Evolutionary conservation across 2,329 filamentous ascomycete species (phyloP).

Genomic region (Orbilia quercus): DNA sequence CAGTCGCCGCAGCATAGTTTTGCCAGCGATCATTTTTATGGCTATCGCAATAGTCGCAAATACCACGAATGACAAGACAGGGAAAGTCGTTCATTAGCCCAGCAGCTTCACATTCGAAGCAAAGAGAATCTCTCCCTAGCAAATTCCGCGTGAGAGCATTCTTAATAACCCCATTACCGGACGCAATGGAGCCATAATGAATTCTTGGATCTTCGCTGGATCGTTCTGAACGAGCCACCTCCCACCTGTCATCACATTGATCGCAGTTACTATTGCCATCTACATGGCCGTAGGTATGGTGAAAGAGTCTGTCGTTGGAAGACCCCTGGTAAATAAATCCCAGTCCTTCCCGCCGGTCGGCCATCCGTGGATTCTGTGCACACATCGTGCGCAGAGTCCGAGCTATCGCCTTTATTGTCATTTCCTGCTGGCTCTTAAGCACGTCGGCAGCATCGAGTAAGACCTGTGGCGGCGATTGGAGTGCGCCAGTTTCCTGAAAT

Average conservation of each 20-base stretch:
- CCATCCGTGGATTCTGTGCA: too few species aligned
- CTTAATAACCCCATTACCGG: background rate
- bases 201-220: background rate
- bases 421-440: background rate
- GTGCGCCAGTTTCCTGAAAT: background rate
- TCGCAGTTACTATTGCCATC: too few species aligned
- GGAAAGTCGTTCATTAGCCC: constrained; percentile 7
- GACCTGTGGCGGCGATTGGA: background rate
- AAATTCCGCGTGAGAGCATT: constrained; percentile 6
- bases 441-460: background rate
- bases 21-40: constrained; percentile 11
- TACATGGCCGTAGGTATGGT: too few species aligned
- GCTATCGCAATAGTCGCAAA: constrained; percentile 21
- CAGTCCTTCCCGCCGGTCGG: too few species aligned
- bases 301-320: too few species aligned
- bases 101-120: constrained; percentile 21
- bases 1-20: background rate
- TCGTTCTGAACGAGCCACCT: too few species aligned
- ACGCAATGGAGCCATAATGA: constrained; percentile 23
- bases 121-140: background rate
- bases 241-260: too few species aligned
- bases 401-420: too few species aligned
- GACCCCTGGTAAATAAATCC: too few species aligned
- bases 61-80: constrained; percentile 21
- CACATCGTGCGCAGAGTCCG: too few species aligned